These are phyloP conservation scores for Aethionema arabicum DNA, from an alignment of 345 rosid genomes.

Conservation along the genomic window DNA sequence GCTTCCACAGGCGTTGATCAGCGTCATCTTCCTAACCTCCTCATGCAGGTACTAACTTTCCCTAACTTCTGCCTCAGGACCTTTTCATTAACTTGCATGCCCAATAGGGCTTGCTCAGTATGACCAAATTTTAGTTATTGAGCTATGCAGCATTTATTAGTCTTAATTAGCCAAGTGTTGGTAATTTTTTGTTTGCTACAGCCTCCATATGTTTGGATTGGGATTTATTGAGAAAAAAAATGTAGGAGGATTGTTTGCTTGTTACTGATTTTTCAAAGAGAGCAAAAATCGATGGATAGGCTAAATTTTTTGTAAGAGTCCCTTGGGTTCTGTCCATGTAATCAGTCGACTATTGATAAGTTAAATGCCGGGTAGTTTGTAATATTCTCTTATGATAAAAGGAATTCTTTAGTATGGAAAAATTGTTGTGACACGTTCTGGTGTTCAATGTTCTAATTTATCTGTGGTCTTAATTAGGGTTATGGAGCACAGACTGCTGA, in stretches of 20 bases:
- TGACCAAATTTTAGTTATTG: background rate
- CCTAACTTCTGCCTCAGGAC: background rate
- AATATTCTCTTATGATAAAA: background rate
- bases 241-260: conserved; percentile 8
- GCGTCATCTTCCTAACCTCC: conserved; percentile 81
- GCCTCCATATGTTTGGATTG: conserved; percentile 7
- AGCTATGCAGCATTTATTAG: conserved; percentile 7
- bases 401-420: background rate
- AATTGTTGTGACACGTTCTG: background rate
- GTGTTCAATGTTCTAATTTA: background rate
- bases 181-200: conserved; percentile 2
- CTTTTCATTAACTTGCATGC: conserved; percentile 16
- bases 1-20: conserved; percentile 77
- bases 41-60: conserved; percentile 69
- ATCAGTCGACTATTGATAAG: background rate
- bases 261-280: conserved; percentile 1
- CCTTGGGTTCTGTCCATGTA: conserved; percentile 10
- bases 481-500: conserved; percentile 97
- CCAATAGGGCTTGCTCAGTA: background rate
- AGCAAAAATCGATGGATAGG: background rate
- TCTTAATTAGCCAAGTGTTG: conserved; percentile 5
- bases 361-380: background rate
- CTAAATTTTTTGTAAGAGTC: background rate
- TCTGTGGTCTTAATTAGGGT: conserved; percentile 51
- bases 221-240: background rate